phyloP scores from a whole-genome alignment of 2,329 filamentous ascomycete genomes.

The Beauveria rudraprayagi region DNA sequence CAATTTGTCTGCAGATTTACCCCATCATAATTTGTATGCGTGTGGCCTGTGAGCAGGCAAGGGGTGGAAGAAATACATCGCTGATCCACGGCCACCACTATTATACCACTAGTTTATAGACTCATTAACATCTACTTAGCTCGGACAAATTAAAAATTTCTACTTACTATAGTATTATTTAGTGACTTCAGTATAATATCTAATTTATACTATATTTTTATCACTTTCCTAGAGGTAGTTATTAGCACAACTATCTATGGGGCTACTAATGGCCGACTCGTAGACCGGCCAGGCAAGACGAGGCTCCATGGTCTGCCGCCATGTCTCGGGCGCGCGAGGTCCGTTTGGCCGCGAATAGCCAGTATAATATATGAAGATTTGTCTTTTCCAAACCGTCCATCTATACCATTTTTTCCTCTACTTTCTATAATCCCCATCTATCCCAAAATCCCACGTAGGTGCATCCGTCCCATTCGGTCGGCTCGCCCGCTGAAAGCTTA shows the following conservation, averaged over 20 bases:
- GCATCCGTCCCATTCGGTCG: slow-evolving; percentile 48
- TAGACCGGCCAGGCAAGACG: too few species aligned
- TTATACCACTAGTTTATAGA: too few species aligned
- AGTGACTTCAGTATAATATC: too few species aligned
- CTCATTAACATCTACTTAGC: too few species aligned
- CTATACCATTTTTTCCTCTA: not conserved
- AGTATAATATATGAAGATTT: not conserved
- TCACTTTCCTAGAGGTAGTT: too few species aligned
- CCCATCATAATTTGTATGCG: not conserved
- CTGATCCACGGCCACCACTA: too few species aligned
- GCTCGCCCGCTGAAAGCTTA: slow-evolving; percentile 36
- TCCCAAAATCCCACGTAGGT: slow-evolving; percentile 47
- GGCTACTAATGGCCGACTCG: too few species aligned
- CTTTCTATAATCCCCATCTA: slow-evolving; percentile 26
- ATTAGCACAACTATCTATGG: too few species aligned
- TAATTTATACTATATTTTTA: too few species aligned
- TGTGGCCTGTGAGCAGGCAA: not conserved
- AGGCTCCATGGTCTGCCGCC: not conserved
- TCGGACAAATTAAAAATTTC: too few species aligned
- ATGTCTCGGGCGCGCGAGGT: not conserved
- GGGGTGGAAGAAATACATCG: too few species aligned
- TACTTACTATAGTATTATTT: too few species aligned
- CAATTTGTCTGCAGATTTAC: not conserved
- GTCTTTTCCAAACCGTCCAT: not conserved
- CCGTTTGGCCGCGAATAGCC: not conserved